phyloP scores from a whole-genome alignment of 768 basidiomycete genomes.

The Dioszegia hungarica region DNA sequence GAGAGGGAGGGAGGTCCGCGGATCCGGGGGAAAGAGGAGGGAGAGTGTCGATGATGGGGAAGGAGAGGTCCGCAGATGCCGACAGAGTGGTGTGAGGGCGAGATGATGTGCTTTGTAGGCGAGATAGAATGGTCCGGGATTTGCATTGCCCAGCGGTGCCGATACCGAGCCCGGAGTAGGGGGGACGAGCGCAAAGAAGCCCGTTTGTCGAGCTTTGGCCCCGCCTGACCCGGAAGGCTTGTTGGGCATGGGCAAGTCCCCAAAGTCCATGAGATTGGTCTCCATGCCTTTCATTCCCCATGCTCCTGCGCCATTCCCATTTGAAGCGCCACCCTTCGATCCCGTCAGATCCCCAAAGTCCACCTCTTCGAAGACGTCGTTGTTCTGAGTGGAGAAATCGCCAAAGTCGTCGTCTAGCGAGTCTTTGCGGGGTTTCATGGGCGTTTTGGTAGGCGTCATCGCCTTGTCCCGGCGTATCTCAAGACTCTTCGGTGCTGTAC shows the following conservation, averaged over 20 bases:
- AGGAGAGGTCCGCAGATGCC: conserved; percentile 56
- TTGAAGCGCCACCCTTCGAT: neutral
- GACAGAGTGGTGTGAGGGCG: conserved; percentile 46
- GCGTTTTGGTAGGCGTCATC: conserved; percentile 55
- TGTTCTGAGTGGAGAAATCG: conserved; percentile 62
- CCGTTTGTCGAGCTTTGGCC: conserved; percentile 27
- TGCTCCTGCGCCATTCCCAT: conserved; percentile 1
- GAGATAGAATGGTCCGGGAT: conserved; percentile 25
- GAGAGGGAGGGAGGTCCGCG: conserved; percentile 20
- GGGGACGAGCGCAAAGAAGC: conserved; percentile 46
- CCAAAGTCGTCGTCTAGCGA: conserved; percentile 75
- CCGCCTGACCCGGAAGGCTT: conserved; percentile 19
- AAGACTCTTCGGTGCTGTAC: neutral
- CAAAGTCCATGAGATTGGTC: conserved; percentile 48
- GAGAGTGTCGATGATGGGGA: conserved; percentile 59
- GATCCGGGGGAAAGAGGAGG: conserved; percentile 53
- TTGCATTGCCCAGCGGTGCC: neutral
- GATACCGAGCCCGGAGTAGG: conserved; percentile 7
- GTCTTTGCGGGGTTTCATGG: conserved; percentile 58
- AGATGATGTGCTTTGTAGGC: conserved; percentile 50
- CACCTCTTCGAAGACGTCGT: conserved; percentile 39
- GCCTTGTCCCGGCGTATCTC: conserved; percentile 47
- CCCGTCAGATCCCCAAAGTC: conserved; percentile 49
- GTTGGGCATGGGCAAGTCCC: conserved; percentile 46
- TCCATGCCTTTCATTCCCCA: conserved; percentile 10